Base-by-base conservation (phyloP, 2,329 filamentous ascomycete species). In the Samsoniella hepiali region DNA sequence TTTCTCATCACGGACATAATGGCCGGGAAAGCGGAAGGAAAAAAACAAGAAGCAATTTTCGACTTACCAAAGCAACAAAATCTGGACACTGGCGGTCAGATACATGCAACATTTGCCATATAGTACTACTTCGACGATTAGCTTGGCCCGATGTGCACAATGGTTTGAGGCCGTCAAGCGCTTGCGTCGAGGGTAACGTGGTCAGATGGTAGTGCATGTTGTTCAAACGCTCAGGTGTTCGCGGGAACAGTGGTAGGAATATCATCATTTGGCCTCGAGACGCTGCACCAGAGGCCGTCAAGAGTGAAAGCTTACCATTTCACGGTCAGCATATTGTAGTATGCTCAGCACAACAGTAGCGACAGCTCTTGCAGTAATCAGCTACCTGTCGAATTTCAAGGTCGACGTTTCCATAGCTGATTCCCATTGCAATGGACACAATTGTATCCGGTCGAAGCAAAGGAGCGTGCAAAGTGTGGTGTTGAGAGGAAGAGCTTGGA, bases 131-230 rank as follows among this genome's bases (percentile, higher is more conserved):
- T 45, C 31, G 32, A 54, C n/a, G 6, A 27, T 62, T 62, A 62
- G 60, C 60, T 50, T 38, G 29, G 53, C 31, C 42, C n/a, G 4
- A 13, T 5, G n/a, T 27, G 31, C 40, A 55, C 1, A 4, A 9
- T 32, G 31, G 13, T 29, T 3, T 17, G n/a, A 22, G 40, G 49
- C 50, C 50, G 11, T 55, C 50, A 22, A 55, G 51, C 44, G 60
- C 34, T 49, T n/a, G 60, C 51, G 34, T 62, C 60, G 51, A 57
- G 34, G 58, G 49, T 11, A 44, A 47, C 27, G 50, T 29, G 59
- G 29, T 87, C 87, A 89, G 87, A 89, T 89, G 87, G 87, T 89
- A 88, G 86, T 89, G 87, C 87, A 89, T 89, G 87, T 88, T 82
- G 80, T 81, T 87, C 85, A 80, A 73, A 72, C 82, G 84, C 84